Conservation (phyloP, 208 protist species). For the Crithidia thermophila region DNA sequence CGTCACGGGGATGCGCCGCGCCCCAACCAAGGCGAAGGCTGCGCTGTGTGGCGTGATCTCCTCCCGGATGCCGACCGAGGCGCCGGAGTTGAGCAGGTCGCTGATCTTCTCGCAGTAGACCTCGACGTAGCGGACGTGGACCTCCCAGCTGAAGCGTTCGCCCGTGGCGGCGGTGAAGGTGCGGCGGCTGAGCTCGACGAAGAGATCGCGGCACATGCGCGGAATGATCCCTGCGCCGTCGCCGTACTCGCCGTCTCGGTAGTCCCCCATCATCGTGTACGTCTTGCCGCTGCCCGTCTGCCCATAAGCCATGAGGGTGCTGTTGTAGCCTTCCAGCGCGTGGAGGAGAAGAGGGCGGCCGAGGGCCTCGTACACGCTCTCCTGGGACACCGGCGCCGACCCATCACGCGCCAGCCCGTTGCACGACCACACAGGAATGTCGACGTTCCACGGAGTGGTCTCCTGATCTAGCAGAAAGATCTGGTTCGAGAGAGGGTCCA, state of each 20-base stretch:
- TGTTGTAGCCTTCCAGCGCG: slow-evolving; percentile 91
- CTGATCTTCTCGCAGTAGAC: slow-evolving; percentile 92
- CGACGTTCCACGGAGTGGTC: slow-evolving; percentile 50
- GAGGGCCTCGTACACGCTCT: slow-evolving; percentile 81
- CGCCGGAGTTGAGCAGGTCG: slow-evolving; percentile 79
- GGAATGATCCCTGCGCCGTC: slow-evolving; percentile 81
- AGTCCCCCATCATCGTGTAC: slow-evolving; percentile 89
- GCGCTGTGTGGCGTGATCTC: slow-evolving; percentile 64
- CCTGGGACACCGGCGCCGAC: slow-evolving; percentile 59
- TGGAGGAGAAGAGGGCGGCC: slow-evolving; percentile 90
- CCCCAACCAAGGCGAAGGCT: slow-evolving; percentile 66
- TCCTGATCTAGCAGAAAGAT: slow-evolving; percentile 44
- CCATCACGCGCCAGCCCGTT: slow-evolving; percentile 46
- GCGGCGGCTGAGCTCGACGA: slow-evolving; percentile 55
- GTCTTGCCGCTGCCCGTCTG: slow-evolving; percentile 92
- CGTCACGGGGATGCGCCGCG: slow-evolving; percentile 46
- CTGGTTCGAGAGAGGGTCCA: slow-evolving; percentile 57
- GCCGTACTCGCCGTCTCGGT: slow-evolving; percentile 10
- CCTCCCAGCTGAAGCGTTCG: slow-evolving; percentile 76
- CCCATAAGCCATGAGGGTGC: slow-evolving; percentile 91
- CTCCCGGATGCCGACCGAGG: slow-evolving; percentile 63
- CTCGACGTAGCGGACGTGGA: slow-evolving; percentile 87
- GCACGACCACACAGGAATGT: slow-evolving; percentile 76
- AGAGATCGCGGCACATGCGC: slow-evolving; percentile 82
- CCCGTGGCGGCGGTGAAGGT: slow-evolving; percentile 43